phyloP scores from a whole-genome alignment of 2,329 filamentous ascomycete species.

The Colletotrichum coccodes region DNA sequence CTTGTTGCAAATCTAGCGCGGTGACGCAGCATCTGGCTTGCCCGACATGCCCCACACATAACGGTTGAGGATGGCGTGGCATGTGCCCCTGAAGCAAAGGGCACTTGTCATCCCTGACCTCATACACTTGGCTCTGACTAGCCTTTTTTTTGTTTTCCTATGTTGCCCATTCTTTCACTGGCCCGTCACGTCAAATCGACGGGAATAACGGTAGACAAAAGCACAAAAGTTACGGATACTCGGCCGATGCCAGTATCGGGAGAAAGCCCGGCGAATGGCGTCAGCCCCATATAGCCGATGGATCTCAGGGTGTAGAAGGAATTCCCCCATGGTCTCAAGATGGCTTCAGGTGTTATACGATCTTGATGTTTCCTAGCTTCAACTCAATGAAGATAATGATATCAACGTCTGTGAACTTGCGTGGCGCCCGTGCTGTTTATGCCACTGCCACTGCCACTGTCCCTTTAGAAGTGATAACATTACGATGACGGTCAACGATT shows the following conservation, averaged over 20 bases:
- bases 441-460: neutral
- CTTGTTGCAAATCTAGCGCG: conserved; percentile 53
- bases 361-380: conserved; percentile 12
- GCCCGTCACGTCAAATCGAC: conserved; percentile 12
- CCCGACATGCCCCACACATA: conserved; percentile 37
- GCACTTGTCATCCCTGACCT: conserved; percentile 55
- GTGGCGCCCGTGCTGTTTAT: neutral
- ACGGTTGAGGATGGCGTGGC: conserved; percentile 60
- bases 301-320: neutral
- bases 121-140: conserved; percentile 21
- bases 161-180: conserved; percentile 15
- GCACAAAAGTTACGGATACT: neutral
- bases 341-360: neutral
- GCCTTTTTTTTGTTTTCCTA: conserved; percentile 35
- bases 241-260: neutral
- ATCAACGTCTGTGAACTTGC: neutral
- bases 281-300: neutral
- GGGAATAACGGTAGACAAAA: conserved; percentile 25
- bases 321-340: neutral
- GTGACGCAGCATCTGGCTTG: conserved; percentile 19
- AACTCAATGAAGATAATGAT: conserved; percentile 25
- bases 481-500: neutral
- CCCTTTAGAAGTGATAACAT: no score
- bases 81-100: conserved; percentile 32
- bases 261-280: neutral